phyloP scores from a whole-genome alignment of 2,329 filamentous ascomycete species.

The Fusarium goolgardi region DNA sequence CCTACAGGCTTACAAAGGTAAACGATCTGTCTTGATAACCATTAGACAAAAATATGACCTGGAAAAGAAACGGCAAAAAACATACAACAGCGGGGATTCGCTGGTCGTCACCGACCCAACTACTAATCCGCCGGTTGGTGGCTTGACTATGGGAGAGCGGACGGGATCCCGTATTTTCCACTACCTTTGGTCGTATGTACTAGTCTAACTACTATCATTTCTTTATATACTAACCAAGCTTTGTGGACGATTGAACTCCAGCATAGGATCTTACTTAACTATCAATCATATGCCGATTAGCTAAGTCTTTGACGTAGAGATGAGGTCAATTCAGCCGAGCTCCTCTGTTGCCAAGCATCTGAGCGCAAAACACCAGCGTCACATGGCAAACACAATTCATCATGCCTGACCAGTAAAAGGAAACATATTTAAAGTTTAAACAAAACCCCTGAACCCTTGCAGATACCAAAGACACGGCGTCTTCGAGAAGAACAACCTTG shows the following conservation, averaged over 20 bases:
- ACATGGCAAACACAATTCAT: not conserved
- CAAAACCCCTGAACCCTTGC: not conserved
- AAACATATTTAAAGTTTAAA: not conserved
- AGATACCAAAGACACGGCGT: not conserved
- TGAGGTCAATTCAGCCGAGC: not conserved
- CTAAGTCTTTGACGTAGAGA: not conserved
- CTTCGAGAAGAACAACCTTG: not conserved
- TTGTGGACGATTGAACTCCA: too few relatives aligned
- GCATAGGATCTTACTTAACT: too few relatives aligned
- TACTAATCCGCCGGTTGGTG: constrained; percentile 6
- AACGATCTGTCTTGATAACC: too few relatives aligned
- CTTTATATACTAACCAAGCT: too few relatives aligned
- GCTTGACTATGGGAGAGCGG: constrained; percentile 7
- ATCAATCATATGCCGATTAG: too few relatives aligned
- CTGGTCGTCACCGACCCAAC: constrained; percentile 6
- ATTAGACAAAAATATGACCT: too few relatives aligned
- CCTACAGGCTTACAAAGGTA: too few relatives aligned
- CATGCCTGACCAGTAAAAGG: not conserved
- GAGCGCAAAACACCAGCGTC: not conserved
- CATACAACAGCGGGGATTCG: constrained; percentile 6
- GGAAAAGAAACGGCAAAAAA: not conserved
- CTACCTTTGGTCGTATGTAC: constrained; percentile 8
- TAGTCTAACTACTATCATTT: too few relatives aligned
- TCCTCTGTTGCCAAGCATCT: not conserved
- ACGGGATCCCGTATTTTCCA: constrained; percentile 9